These are phyloP conservation scores for Rhodotorula sp. DNA, from an alignment of 1,284 basidiomycete genomes.

Conservation along the genomic window DNA sequence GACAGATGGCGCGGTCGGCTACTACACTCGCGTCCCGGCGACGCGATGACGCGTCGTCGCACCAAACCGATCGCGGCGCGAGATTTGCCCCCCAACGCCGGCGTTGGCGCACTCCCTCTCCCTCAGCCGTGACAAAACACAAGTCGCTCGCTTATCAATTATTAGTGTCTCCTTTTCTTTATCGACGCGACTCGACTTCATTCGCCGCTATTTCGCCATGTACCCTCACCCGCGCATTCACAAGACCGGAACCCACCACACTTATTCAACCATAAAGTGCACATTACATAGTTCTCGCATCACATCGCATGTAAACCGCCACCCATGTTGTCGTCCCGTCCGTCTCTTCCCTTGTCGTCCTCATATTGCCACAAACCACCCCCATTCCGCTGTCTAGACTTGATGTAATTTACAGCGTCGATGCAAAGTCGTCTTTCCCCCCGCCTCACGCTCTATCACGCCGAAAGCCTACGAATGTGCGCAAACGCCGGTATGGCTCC, in stretches of 20 bases:
- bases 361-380: neutral
- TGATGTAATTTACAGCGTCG: too few species aligned
- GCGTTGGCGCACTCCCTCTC: neutral
- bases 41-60: neutral
- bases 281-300: neutral
- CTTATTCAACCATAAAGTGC: neutral
- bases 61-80: too few species aligned
- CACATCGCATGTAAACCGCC: neutral
- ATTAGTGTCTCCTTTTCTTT: neutral
- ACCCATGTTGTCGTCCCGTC: neutral
- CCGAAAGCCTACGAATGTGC: neutral
- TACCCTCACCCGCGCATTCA: neutral
- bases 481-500: too few species aligned
- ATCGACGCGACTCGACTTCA: neutral
- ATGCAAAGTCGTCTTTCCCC: neutral
- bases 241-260: neutral
- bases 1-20: constrained; percentile 4
- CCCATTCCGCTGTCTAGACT: too few species aligned
- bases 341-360: neutral
- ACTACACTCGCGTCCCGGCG: constrained; percentile 16
- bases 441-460: neutral
- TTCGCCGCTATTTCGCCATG: neutral
- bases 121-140: too few species aligned
- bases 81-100: neutral
- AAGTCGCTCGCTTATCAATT: too few species aligned